Evolutionary conservation across 164 flowering plant genomes (phyloP).

Genomic region (Nelumbo lutea): DNA sequence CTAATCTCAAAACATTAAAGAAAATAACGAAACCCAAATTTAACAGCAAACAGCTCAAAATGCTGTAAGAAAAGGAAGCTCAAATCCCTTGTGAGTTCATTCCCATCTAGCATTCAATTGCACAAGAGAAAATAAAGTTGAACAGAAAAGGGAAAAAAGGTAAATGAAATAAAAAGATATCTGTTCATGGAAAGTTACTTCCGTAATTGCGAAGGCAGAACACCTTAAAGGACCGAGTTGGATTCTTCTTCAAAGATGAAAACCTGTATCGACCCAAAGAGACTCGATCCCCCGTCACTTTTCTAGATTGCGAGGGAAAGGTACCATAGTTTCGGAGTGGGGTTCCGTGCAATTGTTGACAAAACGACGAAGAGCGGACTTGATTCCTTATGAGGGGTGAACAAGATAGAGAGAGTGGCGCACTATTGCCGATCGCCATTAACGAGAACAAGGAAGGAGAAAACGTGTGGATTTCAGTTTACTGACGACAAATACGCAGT

Average conservation of each 20-base stretch:
- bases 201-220: slow-evolving; percentile 3
- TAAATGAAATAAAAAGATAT: neutral
- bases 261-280: neutral
- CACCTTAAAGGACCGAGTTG: slow-evolving; percentile 5
- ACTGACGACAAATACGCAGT: no score
- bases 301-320: neutral
- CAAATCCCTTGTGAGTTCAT: neutral
- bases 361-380: slow-evolving; percentile 7
- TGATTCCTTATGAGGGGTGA: slow-evolving; percentile 9
- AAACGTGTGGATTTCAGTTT: neutral
- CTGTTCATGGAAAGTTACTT: slow-evolving; percentile 3
- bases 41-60: neutral
- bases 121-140: neutral
- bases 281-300: neutral
- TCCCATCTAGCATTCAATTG: neutral
- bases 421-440: slow-evolving; percentile 17
- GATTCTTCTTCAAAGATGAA: neutral
- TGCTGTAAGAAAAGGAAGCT: neutral
- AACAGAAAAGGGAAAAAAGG: neutral
- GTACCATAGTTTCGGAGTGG: neutral
- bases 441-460: neutral
- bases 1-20: neutral
- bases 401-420: slow-evolving; percentile 13
- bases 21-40: neutral
- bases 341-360: neutral